phyloP scores from a whole-genome alignment of 352 stramenopile species.

The Phytophthora meadii region DNA sequence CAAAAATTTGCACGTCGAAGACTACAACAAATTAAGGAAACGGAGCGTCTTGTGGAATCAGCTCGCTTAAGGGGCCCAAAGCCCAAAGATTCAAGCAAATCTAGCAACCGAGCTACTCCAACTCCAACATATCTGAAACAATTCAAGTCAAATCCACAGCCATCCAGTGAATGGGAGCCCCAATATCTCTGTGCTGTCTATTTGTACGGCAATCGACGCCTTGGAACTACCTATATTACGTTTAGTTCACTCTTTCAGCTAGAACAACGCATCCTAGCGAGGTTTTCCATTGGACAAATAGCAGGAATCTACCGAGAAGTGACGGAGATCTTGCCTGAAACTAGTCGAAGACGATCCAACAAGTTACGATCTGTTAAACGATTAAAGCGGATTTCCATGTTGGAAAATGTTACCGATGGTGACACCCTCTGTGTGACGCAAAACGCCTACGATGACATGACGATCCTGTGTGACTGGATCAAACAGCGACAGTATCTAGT shows the following conservation, averaged over 20 bases:
- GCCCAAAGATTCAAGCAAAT: not conserved
- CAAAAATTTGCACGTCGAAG: conserved; percentile 51
- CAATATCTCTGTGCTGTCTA: conserved; percentile 62
- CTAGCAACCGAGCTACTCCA: not conserved
- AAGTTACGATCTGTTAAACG: conserved; percentile 17
- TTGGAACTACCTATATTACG: conserved; percentile 60
- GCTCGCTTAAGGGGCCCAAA: conserved; percentile 35
- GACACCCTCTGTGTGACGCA: conserved; percentile 68
- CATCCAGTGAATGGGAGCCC: conserved; percentile 8
- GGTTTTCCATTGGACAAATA: conserved; percentile 36
- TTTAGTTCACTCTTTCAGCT: conserved; percentile 55
- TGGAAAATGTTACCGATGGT: conserved; percentile 55
- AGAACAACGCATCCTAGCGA: conserved; percentile 34
- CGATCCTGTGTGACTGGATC: conserved; percentile 73
- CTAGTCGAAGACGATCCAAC: not conserved
- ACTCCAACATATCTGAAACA: conserved; percentile 37
- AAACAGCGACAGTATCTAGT: conserved; percentile 48
- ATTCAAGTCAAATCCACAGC: conserved; percentile 26
- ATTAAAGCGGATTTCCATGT: conserved; percentile 46
- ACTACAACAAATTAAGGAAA: conserved; percentile 28
- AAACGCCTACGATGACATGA: conserved; percentile 74
- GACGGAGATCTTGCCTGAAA: conserved; percentile 12
- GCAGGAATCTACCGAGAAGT: conserved; percentile 62
- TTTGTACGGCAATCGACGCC: conserved; percentile 43
- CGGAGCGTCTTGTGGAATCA: conserved; percentile 30